A percentile compares a stretch with the other conserved stretches of the same genome.
Conservation (phyloP, 2,329 filamentous ascomycete species). For the Chalaropsis thielavioides region DNA sequence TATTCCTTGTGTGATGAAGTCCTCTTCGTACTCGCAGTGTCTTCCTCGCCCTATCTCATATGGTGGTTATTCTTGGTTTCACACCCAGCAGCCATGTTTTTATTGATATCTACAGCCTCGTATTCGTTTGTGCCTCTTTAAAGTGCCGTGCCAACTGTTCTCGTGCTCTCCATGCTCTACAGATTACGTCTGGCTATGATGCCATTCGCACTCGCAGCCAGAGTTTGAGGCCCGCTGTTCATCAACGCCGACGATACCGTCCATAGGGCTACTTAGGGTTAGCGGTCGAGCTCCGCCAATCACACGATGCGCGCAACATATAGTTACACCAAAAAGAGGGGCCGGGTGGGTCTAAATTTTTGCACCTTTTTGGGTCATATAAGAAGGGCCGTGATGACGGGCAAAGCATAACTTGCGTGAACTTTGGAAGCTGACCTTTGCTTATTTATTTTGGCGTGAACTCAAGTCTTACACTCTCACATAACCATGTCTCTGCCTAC, state of each 20-base stretch:
- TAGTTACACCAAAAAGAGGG: slow-evolving; percentile 2
- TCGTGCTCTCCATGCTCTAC: too few relatives aligned
- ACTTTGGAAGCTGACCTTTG: neutral
- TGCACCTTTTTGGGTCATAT: neutral
- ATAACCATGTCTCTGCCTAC: slow-evolving; percentile 33
- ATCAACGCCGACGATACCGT: neutral
- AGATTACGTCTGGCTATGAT: too few relatives aligned
- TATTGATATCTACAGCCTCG: too few relatives aligned
- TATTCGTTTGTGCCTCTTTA: too few relatives aligned
- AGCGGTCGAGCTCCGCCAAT: neutral
- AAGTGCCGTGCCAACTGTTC: too few relatives aligned
- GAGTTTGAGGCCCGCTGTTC: neutral
- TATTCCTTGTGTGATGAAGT: neutral
- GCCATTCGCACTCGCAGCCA: too few relatives aligned
- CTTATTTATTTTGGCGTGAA: neutral
- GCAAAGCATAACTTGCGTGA: neutral
- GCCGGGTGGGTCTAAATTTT: neutral
- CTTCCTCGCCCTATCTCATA: neutral
- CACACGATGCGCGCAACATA: neutral
- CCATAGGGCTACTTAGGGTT: neutral
- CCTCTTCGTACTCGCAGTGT: neutral
- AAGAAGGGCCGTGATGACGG: neutral
- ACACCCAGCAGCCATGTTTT: too few relatives aligned
- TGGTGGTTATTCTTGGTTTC: too few relatives aligned
- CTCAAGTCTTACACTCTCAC: neutral